Evolutionary conservation across 148 eudicot species (phyloP), one percentile per base, ranked within the genome.

Genomic region (Mesembryanthemum crystallinum): DNA sequence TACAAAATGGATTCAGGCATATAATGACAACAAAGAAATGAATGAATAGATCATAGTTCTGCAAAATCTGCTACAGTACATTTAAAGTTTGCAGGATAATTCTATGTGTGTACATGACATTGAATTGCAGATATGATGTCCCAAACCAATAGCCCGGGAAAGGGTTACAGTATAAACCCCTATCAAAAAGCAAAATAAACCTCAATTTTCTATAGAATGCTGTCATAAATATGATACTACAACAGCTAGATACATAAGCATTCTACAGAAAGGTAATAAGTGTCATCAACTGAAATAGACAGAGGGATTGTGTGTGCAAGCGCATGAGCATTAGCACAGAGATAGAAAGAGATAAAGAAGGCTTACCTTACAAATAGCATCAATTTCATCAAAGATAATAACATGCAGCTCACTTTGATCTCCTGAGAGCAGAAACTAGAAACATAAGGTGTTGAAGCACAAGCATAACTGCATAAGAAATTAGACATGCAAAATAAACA

Each of bases 321-420:
- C 47, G 10, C 25, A 10, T 43, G 37, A 69, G 15, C 9, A 0
- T 14, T 17, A n/a, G 30, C 20, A n/a, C 27, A 17, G 13, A 10
- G 47, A 20, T 68, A 28, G 42, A 29, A 33, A 47, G 9, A 35
- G 32, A 52, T 0, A 23, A 71, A 45, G 55, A 58, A 77, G 42
- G 65, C 84, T 71, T 85, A 89, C 97, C 97, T 96, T 96, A 81
- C 98, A 92, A 79, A 96, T 96, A 65, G 99, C 99, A 83, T 96
- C 99, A 78, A 96, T 91, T 86, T 96, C 99, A 88, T 96, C 99
- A 82, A 96, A 96, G 76, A 96, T 96, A 79, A 96, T 96, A 60
- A 96, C 97, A 86, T 96, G 99, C 80, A 96, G 82, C 68, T 96
- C 99, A 77, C 99, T 96, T 80, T 96, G 91, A 81, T 96, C 99